Evolutionary conservation across 2,329 filamentous ascomycete genomes (phyloP), one percentile per base, ranked within the genome.

Genomic region (Thelonectria olida): DNA sequence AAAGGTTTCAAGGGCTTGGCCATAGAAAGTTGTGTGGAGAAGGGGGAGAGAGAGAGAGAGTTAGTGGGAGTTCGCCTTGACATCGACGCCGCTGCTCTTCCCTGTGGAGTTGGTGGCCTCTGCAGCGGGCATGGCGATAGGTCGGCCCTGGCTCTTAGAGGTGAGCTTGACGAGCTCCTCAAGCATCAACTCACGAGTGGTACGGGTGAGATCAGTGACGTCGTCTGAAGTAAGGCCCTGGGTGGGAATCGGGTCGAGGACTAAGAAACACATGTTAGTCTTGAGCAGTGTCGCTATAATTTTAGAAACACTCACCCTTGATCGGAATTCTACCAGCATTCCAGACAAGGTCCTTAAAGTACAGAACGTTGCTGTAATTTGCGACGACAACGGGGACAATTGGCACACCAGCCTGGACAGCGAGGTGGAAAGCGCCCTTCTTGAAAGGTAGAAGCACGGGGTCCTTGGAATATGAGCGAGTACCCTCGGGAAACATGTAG

Each of bases 351-450:
- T 82, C 81, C 78, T 89, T 88, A 68, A 89, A 78, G 70, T 87
- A 88, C 65, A 94, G 79, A 31, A 94, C 74, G 74, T 93, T 86
- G 69, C 89, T 89, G 77, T 95, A 95, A 79, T 93, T 94, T 74
- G 91, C 91, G 27, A 88, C 86, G 47, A 93, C 90, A 34, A 96
- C 85, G 0, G 96, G 96, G 4, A 99, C 90, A 71, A 99, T 92
- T 23, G 94, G 94, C 6, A 97, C 96, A 67, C 93, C 91, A 2
- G 95, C 95, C 82, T 98, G 92, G 19, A 99, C 88, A 45, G 96
- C 96, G 31, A 99, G 85, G 77, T 99, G 95, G 79, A 99, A 99
- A 47, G 95, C 96, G 61, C 96, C 96, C 83, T 99, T 99, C 82
- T 99, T 99, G 85, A 98, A 99, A n/a, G 93, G 92, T 55, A 98